A percentile compares a stretch with the other conserved stretches of the same genome.
Evolutionary conservation across 768 basidiomycete genomes (phyloP).

Genomic region (Boletus rufocinnamomeus): DNA sequence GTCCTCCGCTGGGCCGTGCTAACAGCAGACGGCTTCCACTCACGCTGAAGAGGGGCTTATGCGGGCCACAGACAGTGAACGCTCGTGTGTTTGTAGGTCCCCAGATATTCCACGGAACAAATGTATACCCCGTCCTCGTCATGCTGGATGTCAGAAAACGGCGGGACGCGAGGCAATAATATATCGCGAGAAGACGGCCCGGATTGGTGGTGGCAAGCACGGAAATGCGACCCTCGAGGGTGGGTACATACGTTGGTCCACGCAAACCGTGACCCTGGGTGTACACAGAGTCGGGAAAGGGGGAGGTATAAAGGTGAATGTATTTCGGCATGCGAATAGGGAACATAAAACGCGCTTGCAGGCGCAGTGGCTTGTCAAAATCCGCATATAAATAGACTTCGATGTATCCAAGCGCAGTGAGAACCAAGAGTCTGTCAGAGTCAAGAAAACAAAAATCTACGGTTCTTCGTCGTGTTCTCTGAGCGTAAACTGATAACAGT

Average conservation of each 20-base stretch:
- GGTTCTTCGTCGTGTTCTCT: background rate
- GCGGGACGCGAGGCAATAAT: background rate
- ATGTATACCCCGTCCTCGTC: background rate
- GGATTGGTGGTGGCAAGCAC: background rate
- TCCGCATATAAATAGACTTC: background rate
- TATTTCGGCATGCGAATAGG: background rate
- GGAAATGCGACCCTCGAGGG: background rate
- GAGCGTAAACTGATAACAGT: background rate
- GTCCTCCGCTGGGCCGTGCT: background rate
- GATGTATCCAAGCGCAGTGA: background rate
- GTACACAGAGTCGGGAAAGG: background rate
- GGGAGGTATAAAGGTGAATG: background rate
- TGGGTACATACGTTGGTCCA: background rate
- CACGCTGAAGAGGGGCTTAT: background rate
- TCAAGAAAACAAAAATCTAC: background rate
- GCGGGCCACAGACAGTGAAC: background rate
- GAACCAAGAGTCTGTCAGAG: background rate
- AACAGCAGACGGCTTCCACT: background rate
- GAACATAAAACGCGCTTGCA: background rate
- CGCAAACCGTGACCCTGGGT: background rate
- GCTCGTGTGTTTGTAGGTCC: background rate
- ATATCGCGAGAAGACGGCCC: background rate
- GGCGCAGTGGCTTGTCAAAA: background rate
- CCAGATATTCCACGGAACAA: background rate
- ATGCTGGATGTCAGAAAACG: background rate